Base-by-base conservation (phyloP, 2,329 filamentous ascomycete genomes). In the Ophiocordyceps australis region DNA sequence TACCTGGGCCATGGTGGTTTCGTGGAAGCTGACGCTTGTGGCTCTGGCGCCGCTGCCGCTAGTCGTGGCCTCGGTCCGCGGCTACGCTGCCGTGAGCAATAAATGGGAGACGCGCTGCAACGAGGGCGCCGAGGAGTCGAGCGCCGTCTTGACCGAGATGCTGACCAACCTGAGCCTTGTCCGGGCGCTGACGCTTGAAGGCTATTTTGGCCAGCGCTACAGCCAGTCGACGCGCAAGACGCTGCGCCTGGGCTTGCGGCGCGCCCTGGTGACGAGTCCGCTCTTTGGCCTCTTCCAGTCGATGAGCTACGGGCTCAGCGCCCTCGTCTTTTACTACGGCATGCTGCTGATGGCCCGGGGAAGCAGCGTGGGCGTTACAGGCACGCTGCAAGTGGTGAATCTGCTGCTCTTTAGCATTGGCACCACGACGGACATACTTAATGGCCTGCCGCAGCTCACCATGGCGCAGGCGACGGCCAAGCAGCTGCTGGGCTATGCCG, bases 311-410 rank as follows among this genome's bases (percentile, higher is more conserved):
- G 81, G 81, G 39, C 61, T 81, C 10, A 74, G 71, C 21, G 80
- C 82, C 0, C 52, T 92, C 4, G 65, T 92, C 8, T 89, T 93
- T 43, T 93, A 76, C 52, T 91, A 86, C 41, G 81, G 78, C 3
- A 69, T 73, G 0, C 57, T 92, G 9, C 60, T 79, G 5, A 57
- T 60, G 0, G 41, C 54, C 8, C 49, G 62, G 20, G 49, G 54
- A 5, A 49, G 54, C 6, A 38, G 43, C 9, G 41, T 51, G n/a
- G 57, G 55, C 0, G 62, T 75, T 0, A 56, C 62, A 2, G 53
- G 62, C 2, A 64, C 89, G 12, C 52, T 92, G 16, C 68, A 75
- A 32, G 78, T 89, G 1, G 73, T 89, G 38, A 77, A 83, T 18
- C 61, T 93, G 27, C 61, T 95, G 2, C 62, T 93, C n/a, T 79